A percentile compares a stretch with the other conserved stretches of the same genome.
Conservation (phyloP, 2,329 filamentous ascomycete species). For the Apiospora aurea region DNA sequence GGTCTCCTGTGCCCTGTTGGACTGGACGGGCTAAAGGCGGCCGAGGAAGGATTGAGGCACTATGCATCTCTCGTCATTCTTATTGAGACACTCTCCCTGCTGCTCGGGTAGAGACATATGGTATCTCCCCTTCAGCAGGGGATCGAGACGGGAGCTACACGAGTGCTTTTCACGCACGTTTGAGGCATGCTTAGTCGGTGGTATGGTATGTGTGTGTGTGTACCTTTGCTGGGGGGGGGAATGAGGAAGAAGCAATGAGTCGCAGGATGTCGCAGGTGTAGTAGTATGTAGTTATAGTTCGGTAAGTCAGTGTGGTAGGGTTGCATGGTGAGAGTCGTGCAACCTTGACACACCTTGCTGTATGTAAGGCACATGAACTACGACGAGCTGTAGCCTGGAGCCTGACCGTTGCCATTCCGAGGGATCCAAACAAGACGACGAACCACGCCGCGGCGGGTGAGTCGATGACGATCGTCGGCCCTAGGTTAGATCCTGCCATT, state of each 20-base stretch:
- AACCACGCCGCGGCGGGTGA: not conserved
- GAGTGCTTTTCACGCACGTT: not conserved
- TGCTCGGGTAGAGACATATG: not conserved
- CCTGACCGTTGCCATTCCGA: not conserved
- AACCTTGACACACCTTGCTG: not conserved
- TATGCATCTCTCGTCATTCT: not conserved
- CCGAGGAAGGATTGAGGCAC: not conserved
- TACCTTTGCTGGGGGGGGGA: no score
- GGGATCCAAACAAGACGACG: not conserved
- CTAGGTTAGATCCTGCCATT: constrained; percentile 9
- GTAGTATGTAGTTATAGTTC: not conserved
- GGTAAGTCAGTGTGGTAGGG: constrained; percentile 2
- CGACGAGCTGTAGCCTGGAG: not conserved
- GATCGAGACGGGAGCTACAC: not conserved
- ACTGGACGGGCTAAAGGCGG: constrained; percentile 3
- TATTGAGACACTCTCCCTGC: not conserved
- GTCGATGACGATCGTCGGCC: constrained; percentile 17
- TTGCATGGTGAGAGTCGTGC: not conserved
- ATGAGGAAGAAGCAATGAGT: not conserved
- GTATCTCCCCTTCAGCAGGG: not conserved
- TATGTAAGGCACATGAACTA: constrained; percentile 8
- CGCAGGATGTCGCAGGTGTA: not conserved
- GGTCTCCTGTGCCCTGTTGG: not conserved
- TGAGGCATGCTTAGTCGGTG: not conserved
- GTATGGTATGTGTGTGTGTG: not conserved